Base-by-base conservation (phyloP, 208 protist genomes). In the Vickermania spadyakhi region DNA sequence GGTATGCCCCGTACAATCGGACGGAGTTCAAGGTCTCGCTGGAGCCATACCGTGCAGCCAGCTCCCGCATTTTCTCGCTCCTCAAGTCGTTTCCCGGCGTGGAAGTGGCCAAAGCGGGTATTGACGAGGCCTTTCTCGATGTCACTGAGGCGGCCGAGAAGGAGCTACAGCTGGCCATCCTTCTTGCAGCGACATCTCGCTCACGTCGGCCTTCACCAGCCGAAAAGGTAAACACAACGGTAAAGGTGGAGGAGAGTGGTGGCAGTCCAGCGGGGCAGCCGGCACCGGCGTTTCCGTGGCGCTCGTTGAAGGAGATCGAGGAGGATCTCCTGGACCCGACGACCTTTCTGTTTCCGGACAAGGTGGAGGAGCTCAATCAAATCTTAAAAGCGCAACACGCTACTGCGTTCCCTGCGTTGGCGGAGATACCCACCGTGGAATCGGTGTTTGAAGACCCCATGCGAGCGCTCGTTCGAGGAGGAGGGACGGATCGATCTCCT, bases 91-190 rank as follows among this genome's bases (percentile, higher is more conserved):
- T 83, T n/a, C 53, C 58, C 0, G 77, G 75, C 0, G 73, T 92
- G 14, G 26, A 52, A 4, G 73, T 95, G 7, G 79, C 78, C 52
- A 91, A 89, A 64, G 84, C 71, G 0, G 73, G 86, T 31, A 55
- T 95, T 5, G 91, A 97, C 71, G 91, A 97, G 71, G 87, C 81
- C 11, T 96, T 79, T 64, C 58, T 97, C 1, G 91, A 97, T 50
- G 74, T 94, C 11, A 94, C 86, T 4, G 70, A 67, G 60, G 80
- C 82, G 7, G 88, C 86, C 30, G 51, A 57, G 27, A 14, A 21
- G 51, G 72, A 88, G 62, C 66, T 88, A 45, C 69, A 42, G 26
- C 52, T 56, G 29, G 14, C 84, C 31, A 63, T n/a, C n/a, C n/a
- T n/a, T n/a, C n/a, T n/a, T n/a, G n/a, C n/a, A n/a, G n/a, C n/a